These are phyloP conservation scores for Solanum lycopersicoides DNA, from an alignment of 257 asterid genomes.

Conservation along the genomic window DNA sequence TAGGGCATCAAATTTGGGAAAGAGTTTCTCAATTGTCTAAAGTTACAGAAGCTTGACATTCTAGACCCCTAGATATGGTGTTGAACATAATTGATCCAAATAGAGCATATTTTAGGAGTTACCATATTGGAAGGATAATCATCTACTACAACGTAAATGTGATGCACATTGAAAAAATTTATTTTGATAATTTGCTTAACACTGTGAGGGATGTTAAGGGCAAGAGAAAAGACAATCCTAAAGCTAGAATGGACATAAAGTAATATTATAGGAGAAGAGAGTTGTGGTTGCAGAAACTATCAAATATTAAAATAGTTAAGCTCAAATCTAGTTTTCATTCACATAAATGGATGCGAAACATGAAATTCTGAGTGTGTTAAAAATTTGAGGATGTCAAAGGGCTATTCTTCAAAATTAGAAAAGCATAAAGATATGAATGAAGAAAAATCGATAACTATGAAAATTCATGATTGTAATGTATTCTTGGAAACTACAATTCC, in stretches of 20 bases:
- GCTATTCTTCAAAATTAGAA: neutral
- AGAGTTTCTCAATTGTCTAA: neutral
- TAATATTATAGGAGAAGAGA: neutral
- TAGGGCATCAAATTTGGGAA: neutral
- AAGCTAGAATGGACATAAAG: neutral
- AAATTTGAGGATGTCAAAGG: neutral
- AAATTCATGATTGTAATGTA: neutral
- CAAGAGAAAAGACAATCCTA: neutral
- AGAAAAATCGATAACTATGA: neutral
- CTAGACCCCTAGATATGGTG: neutral
- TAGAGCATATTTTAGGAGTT: neutral
- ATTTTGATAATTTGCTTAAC: neutral
- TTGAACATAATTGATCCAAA: neutral
- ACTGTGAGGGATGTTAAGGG: neutral
- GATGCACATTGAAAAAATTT: neutral
- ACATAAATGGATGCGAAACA: neutral
- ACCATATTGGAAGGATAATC: neutral
- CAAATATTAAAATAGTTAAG: neutral
- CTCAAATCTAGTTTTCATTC: neutral
- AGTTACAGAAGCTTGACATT: neutral
- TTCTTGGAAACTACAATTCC: neutral
- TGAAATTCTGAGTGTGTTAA: neutral
- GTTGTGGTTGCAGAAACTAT: neutral
- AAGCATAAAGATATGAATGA: neutral
- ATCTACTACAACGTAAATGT: neutral